Conservation (phyloP, 169 alveolate genomes). For the Babesia caballi region DNA sequence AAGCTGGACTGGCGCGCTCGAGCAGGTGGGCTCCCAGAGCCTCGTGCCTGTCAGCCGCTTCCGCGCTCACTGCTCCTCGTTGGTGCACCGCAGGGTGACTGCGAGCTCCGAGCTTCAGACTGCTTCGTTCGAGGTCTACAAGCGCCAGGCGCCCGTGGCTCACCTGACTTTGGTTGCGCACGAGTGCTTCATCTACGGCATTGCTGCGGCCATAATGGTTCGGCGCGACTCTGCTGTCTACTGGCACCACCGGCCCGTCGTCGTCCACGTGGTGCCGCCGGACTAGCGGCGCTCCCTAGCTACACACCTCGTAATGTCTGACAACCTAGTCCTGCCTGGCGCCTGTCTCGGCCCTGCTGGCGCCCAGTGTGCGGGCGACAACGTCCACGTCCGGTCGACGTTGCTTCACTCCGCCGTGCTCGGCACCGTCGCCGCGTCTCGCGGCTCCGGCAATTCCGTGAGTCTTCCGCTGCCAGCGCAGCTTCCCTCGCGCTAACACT, state of each 20-base stretch:
- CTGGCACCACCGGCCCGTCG: constrained; percentile 35
- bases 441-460: neutral
- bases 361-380: constrained; percentile 2
- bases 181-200: constrained; percentile 8
- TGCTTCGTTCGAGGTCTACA: neutral
- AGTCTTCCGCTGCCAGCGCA: neutral
- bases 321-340: constrained; percentile 42
- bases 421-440: constrained; percentile 17
- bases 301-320: neutral
- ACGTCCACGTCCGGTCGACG: constrained; percentile 38
- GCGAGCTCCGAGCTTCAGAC: neutral
- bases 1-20: constrained; percentile 33
- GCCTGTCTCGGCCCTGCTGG: constrained; percentile 19
- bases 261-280: constrained; percentile 17
- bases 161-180: neutral
- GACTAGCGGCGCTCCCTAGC: neutral
- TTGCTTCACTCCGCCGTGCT: constrained; percentile 35
- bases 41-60: constrained; percentile 10
- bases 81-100: neutral
- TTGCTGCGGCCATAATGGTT: constrained; percentile 24
- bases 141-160: constrained; percentile 10
- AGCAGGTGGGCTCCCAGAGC: constrained; percentile 23
- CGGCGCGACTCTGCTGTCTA: constrained; percentile 5
- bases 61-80: neutral
- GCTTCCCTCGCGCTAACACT: neutral